phyloP scores from a whole-genome alignment of 805 yeast genomes.

The Zygotorulaspora danielsina region DNA sequence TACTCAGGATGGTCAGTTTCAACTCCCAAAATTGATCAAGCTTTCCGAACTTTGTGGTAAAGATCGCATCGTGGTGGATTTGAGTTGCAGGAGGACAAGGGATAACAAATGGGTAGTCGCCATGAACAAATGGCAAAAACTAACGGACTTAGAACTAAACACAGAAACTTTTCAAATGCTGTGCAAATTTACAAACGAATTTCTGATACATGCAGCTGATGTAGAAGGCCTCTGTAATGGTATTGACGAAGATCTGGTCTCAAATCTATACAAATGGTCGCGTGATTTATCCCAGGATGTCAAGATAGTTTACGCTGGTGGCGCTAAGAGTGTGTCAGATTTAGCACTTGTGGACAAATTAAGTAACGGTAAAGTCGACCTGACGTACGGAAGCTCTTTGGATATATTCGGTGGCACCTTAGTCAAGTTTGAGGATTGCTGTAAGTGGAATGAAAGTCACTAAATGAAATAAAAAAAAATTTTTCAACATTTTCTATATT shows the following conservation, averaged over 20 bases:
- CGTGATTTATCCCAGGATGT: conserved; percentile 39
- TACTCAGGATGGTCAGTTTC: conserved; percentile 44
- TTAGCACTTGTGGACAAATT: conserved; percentile 58
- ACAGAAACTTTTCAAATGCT: conserved; percentile 51
- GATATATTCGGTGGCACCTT: conserved; percentile 91
- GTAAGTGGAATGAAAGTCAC: conserved; percentile 57
- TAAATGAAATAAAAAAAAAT: conserved; percentile 1
- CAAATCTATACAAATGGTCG: conserved; percentile 72
- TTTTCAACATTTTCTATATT: conserved; percentile 1
- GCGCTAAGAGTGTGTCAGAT: conserved; percentile 75
- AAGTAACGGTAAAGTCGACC: conserved; percentile 79
- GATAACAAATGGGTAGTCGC: conserved; percentile 78
- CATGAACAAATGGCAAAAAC: conserved; percentile 94
- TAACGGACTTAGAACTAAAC: conserved; percentile 61
- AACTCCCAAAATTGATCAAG: conserved; percentile 46
- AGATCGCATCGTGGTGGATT: conserved; percentile 71
- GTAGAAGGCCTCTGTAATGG: conserved; percentile 96
- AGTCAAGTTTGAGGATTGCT: conserved; percentile 72
- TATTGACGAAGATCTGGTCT: conserved; percentile 75
- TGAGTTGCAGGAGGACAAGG: conserved; percentile 64
- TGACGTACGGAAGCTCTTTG: conserved; percentile 88
- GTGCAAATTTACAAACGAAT: conserved; percentile 71
- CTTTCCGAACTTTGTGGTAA: conserved; percentile 59
- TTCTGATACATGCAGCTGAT: conserved; percentile 95
- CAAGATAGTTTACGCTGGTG: conserved; percentile 94